phyloP scores from a whole-genome alignment of 2,329 filamentous ascomycete species.

The Dothideomycetes sp. region DNA sequence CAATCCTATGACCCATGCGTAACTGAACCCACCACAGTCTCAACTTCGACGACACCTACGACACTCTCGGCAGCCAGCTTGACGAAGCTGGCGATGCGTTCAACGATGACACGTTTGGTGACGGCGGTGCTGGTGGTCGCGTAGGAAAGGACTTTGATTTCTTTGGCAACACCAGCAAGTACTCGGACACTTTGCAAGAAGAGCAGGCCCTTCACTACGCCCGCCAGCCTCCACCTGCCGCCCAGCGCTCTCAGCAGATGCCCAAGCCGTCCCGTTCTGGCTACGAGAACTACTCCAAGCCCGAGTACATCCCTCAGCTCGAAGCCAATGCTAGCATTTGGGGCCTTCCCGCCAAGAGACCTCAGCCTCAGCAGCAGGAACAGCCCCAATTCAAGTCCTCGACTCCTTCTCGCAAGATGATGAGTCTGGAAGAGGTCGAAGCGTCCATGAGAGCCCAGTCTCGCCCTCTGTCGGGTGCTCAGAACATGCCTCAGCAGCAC shows the following conservation, averaged over 20 bases:
- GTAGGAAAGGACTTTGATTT: constrained; percentile 96
- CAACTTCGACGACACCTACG: constrained; percentile 96
- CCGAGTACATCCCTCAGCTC: constrained; percentile 77
- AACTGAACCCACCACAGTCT: constrained; percentile 41
- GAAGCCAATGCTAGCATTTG: constrained; percentile 90
- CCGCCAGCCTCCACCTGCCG: constrained; percentile 53
- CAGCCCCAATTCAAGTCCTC: constrained; percentile 21
- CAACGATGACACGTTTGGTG: constrained; percentile 88
- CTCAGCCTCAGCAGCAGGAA: constrained; percentile 24
- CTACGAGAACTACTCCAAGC: constrained; percentile 84
- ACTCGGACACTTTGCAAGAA: constrained; percentile 77
- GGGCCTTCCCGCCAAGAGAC: constrained; percentile 58
- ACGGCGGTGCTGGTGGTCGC: constrained; percentile 38
- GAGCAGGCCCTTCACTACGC: constrained; percentile 79
- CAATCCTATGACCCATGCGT: constrained; percentile 21
- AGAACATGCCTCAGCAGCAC: constrained; percentile 37
- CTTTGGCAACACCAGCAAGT: constrained; percentile 82
- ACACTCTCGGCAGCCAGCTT: constrained; percentile 82
- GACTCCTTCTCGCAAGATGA: constrained; percentile 59
- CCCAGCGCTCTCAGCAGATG: constrained; percentile 34
- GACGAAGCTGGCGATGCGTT: constrained; percentile 88
- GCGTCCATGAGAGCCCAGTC: constrained; percentile 74
- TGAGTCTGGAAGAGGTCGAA: constrained; percentile 96
- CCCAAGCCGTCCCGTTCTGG: constrained; percentile 63
- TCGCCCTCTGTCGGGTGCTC: constrained; percentile 36